phyloP scores from a whole-genome alignment of 2,329 filamentous ascomycete species.

The Diaporthe batatas region DNA sequence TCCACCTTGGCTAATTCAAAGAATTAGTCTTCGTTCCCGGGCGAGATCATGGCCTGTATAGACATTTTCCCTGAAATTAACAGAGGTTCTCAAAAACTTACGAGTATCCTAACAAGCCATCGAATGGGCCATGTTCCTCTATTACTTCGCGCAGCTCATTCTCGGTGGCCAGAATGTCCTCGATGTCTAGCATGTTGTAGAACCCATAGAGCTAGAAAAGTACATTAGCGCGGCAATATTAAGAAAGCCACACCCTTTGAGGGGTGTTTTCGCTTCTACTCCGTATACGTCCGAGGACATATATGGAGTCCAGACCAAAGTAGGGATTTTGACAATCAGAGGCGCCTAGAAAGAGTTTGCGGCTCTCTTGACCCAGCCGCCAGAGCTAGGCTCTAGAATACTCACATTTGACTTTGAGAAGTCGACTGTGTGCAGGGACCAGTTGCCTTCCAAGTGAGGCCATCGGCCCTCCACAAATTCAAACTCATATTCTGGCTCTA shows the following conservation, averaged over 20 bases:
- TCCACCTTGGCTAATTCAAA: conserved; percentile 35
- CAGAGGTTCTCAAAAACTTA: conserved; percentile 19
- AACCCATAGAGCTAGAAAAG: conserved; percentile 35
- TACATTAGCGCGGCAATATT: not conserved
- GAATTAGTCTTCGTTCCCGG: not conserved
- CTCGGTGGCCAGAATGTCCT: conserved; percentile 41
- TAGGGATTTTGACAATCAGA: conserved; percentile 1
- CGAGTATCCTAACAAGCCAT: conserved; percentile 38
- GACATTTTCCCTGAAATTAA: not conserved
- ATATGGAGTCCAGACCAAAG: not conserved
- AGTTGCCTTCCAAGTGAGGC: conserved; percentile 40
- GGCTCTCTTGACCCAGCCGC: not conserved
- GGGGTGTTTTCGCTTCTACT: no score
- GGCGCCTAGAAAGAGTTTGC: not conserved
- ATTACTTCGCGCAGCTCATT: conserved; percentile 40
- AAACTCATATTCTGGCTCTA: conserved; percentile 40
- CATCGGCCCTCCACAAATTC: conserved; percentile 41
- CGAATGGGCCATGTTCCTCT: conserved; percentile 41
- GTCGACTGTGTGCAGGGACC: conserved; percentile 40
- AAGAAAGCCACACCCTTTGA: not conserved
- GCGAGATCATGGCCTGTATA: not conserved
- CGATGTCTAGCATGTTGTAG: conserved; percentile 38
- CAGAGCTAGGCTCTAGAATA: not conserved
- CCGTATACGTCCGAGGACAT: no score
- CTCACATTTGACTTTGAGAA: conserved; percentile 41